Percentiles rank a stretch among this genome's conserved stretches.
Evolutionary conservation across 73 alveolate genomes (phyloP).

Genomic region (Stentor roeselii): DNA sequence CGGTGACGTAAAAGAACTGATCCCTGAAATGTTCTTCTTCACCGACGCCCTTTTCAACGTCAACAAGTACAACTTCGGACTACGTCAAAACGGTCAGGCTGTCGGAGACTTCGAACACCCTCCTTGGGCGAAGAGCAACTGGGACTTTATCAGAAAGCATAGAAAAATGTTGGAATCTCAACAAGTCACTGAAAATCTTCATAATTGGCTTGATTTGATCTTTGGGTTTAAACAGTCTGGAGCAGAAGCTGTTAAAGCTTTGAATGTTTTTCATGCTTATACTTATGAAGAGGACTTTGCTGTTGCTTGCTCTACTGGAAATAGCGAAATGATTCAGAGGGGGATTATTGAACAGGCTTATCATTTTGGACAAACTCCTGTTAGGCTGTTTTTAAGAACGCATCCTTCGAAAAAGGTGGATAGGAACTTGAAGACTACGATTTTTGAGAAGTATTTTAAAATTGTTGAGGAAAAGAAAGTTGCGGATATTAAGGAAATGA

Average conservation of each 20-base stretch:
- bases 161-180: slow-evolving; percentile 78
- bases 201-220: slow-evolving; percentile 81
- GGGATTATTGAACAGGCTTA: slow-evolving; percentile 87
- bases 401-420: slow-evolving; percentile 82
- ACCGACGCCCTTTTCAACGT: slow-evolving; percentile 81
- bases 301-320: slow-evolving; percentile 46
- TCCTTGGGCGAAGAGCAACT: slow-evolving; percentile 78
- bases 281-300: slow-evolving; percentile 86
- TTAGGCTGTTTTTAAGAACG: slow-evolving; percentile 79
- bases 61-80: slow-evolving; percentile 66
- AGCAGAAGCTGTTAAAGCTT: slow-evolving; percentile 79
- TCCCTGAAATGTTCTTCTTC: slow-evolving; percentile 91
- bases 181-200: slow-evolving; percentile 54
- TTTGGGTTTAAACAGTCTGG: slow-evolving; percentile 89
- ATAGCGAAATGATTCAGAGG: slow-evolving; percentile 66
- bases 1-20: slow-evolving; percentile 93
- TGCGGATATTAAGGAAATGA: neutral
- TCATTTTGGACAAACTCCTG: slow-evolving; percentile 98
- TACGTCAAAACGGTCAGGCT: slow-evolving; percentile 65
- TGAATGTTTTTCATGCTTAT: slow-evolving; percentile 59
- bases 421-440: neutral
- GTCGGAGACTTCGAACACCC: slow-evolving; percentile 83
- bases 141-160: slow-evolving; percentile 53
- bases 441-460: neutral
- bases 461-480: neutral